These are phyloP conservation scores for Penicillium ucsense DNA, from an alignment of 495 filamentous ascomycete genomes.

Conservation along the genomic window DNA sequence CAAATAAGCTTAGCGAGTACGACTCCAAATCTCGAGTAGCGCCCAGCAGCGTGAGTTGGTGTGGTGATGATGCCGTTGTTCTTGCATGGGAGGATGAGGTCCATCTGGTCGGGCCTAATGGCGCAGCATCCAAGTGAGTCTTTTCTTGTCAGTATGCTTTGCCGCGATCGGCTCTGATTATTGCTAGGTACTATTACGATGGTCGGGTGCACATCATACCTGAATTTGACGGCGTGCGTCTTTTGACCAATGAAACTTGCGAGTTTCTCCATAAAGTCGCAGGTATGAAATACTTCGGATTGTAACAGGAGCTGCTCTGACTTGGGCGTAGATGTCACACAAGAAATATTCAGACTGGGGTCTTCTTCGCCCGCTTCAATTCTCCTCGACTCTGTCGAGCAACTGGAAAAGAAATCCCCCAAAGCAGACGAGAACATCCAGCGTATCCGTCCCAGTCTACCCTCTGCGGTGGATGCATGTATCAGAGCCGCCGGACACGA, in stretches of 20 bases:
- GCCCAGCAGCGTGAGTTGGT: conserved; percentile 88
- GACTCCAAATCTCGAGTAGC: conserved; percentile 76
- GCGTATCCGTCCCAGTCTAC: conserved; percentile 74
- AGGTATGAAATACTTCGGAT: conserved; percentile 25
- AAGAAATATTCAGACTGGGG: conserved; percentile 80
- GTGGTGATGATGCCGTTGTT: conserved; percentile 88
- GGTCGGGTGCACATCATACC: conserved; percentile 80
- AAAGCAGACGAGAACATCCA: conserved; percentile 98
- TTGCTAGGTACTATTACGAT: conserved; percentile 72
- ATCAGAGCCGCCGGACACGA: conserved; percentile 88
- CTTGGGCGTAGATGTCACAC: conserved; percentile 41
- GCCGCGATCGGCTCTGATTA: conserved; percentile 3
- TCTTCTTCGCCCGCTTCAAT: conserved; percentile 83
- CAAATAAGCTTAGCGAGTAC: conserved; percentile 83
- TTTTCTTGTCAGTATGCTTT: too few species aligned
- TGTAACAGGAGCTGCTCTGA: background rate
- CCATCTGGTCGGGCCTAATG: conserved; percentile 83
- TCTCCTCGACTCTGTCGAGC: conserved; percentile 81
- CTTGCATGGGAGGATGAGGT: conserved; percentile 97
- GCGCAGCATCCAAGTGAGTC: conserved; percentile 55
- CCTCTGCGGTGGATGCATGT: conserved; percentile 86
- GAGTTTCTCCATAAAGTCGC: conserved; percentile 94
- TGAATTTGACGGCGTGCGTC: conserved; percentile 77
- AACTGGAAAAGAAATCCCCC: conserved; percentile 85
- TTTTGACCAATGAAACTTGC: conserved; percentile 84